These are phyloP conservation scores for Pythium phragmitis DNA, from an alignment of 352 stramenopile species.

Conservation along the genomic window DNA sequence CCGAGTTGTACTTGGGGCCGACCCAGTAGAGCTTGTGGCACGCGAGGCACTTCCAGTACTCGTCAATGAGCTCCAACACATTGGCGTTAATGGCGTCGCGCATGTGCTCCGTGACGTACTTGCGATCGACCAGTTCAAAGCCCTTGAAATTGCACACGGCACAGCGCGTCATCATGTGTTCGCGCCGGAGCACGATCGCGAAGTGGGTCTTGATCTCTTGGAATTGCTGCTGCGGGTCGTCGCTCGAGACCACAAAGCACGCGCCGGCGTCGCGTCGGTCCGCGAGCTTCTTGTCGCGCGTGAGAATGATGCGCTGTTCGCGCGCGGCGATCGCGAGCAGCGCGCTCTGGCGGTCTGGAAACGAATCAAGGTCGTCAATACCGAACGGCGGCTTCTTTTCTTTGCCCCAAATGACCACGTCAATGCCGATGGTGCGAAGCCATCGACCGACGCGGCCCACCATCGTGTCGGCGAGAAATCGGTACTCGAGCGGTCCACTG, in stretches of 20 bases:
- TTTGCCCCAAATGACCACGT: slow-evolving; percentile 68
- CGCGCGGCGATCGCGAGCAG: slow-evolving; percentile 47
- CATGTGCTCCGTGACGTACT: slow-evolving; percentile 52
- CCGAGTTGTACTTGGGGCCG: slow-evolving; percentile 72
- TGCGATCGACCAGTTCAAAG: slow-evolving; percentile 49
- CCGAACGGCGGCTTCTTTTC: slow-evolving; percentile 3
- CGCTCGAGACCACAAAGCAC: slow-evolving; percentile 73
- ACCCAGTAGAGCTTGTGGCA: slow-evolving; percentile 81
- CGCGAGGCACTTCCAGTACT: slow-evolving; percentile 66
- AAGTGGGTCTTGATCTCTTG: slow-evolving; percentile 78
- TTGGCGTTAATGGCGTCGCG: slow-evolving; percentile 51
- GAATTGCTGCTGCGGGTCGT: slow-evolving; percentile 71
- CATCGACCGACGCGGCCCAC: slow-evolving; percentile 68
- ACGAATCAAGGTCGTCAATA: slow-evolving; percentile 27
- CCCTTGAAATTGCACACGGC: slow-evolving; percentile 67
- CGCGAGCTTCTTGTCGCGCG: slow-evolving; percentile 71
- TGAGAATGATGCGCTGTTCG: slow-evolving; percentile 76
- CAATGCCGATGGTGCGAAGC: slow-evolving; percentile 73
- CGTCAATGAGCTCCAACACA: slow-evolving; percentile 55
- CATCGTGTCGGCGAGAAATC: slow-evolving; percentile 80
- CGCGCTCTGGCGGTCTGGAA: slow-evolving; percentile 42
- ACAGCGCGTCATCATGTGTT: slow-evolving; percentile 78
- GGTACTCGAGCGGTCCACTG: slow-evolving; percentile 33
- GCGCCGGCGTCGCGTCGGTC: slow-evolving; percentile 62
- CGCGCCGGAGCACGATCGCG: slow-evolving; percentile 50